A percentile compares a stretch with the other conserved stretches of the same genome.
Conservation (phyloP, 805 yeast genomes). For the Cyberlindnera samutprakarnensis region DNA sequence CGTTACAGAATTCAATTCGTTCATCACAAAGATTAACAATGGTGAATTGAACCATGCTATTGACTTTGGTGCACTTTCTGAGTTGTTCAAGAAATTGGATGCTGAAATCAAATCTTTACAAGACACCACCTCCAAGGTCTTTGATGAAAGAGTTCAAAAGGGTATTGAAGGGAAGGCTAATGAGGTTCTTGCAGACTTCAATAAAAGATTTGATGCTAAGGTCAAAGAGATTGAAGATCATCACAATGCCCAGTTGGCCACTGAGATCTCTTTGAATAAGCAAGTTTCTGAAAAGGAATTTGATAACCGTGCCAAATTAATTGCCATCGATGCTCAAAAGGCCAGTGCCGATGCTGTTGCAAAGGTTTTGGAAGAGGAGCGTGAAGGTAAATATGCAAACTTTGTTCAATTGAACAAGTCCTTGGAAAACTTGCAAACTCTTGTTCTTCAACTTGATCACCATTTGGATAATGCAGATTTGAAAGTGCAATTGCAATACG, state of each 20-base stretch:
- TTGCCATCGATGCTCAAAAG: conserved; percentile 61
- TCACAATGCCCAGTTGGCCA: conserved; percentile 46
- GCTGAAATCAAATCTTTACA: conserved; percentile 12
- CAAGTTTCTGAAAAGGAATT: conserved; percentile 62
- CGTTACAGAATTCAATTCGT: conserved; percentile 18
- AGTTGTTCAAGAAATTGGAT: conserved; percentile 16
- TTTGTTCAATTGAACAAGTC: conserved; percentile 52
- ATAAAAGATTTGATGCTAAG: conserved; percentile 54
- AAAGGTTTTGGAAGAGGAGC: conserved; percentile 59
- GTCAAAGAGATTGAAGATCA: conserved; percentile 52
- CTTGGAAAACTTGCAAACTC: conserved; percentile 47
- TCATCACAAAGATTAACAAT: conserved; percentile 18
- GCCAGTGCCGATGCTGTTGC: conserved; percentile 53
- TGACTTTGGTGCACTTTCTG: conserved; percentile 9
- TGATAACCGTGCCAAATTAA: conserved; percentile 60
- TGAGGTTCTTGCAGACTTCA: conserved; percentile 50
- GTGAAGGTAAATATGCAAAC: conserved; percentile 71
- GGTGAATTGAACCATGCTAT: conserved; percentile 13
- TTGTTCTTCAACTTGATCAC: conserved; percentile 35
- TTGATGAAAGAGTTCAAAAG: conserved; percentile 15
- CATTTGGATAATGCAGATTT: conserved; percentile 31
- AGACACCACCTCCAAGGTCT: conserved; percentile 6
- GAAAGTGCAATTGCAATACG: conserved; percentile 34
- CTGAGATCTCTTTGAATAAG: conserved; percentile 64
- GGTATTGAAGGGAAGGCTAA: conserved; percentile 34